phyloP scores from a whole-genome alignment of 1,284 basidiomycete species.

The Pseudozyma sp. region DNA sequence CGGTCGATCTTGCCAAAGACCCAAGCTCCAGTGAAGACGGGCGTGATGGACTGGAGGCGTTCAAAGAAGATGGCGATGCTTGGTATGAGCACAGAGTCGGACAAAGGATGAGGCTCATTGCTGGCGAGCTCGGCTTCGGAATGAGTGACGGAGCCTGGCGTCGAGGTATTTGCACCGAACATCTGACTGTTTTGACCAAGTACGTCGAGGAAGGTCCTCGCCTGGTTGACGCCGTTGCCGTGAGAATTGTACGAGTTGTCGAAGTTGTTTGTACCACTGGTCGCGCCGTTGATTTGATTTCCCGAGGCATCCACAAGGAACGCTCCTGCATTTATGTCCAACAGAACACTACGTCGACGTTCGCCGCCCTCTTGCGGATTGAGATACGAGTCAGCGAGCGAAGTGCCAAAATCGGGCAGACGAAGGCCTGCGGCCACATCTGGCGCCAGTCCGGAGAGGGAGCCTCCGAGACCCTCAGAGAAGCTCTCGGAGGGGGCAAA shows the following conservation, averaged over 20 bases:
- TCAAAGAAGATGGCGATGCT: conserved; percentile 66
- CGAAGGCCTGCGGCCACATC: conserved; percentile 44
- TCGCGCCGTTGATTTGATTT: conserved; percentile 8
- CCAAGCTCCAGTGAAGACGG: conserved; percentile 63
- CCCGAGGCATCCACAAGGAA: conserved; percentile 9
- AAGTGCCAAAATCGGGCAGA: conserved; percentile 55
- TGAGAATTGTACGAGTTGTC: conserved; percentile 14
- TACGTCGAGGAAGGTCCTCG: conserved; percentile 45
- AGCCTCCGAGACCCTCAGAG: conserved; percentile 35
- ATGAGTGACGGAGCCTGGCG: conserved; percentile 36
- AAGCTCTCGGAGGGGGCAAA: conserved; percentile 27
- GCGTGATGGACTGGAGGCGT: conserved; percentile 65
- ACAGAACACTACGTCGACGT: conserved; percentile 40
- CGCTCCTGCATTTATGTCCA: conserved; percentile 34
- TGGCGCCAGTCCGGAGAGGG: conserved; percentile 48
- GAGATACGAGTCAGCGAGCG: conserved; percentile 59
- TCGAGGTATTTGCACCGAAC: conserved; percentile 25
- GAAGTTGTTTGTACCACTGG: conserved; percentile 8
- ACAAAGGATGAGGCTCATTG: conserved; percentile 50
- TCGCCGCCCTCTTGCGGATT: conserved; percentile 43
- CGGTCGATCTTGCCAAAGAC: conserved; percentile 58
- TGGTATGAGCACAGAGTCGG: conserved; percentile 57
- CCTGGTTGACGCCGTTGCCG: conserved; percentile 16
- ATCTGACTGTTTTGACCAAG: conserved; percentile 43
- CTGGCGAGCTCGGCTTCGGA: conserved; percentile 19